These are phyloP conservation scores for Phytopythium vexans DNA, from an alignment of 352 stramenopile species.

Conservation along the genomic window DNA sequence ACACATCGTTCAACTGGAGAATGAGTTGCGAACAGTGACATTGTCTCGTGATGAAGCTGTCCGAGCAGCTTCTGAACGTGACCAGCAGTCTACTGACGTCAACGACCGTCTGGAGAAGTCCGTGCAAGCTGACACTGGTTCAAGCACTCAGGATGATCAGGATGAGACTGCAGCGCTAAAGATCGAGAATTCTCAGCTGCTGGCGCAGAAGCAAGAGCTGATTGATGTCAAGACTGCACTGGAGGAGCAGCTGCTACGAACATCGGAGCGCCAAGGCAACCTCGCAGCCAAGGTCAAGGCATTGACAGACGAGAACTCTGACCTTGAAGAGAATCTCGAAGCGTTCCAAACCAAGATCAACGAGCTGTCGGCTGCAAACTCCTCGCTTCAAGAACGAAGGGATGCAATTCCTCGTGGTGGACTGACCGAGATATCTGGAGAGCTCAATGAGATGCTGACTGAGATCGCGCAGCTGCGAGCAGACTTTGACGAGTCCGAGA, in stretches of 20 bases:
- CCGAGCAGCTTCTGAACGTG: no score
- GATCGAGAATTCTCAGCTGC: slow-evolving; percentile 15
- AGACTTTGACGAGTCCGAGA: slow-evolving; percentile 20
- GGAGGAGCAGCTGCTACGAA: slow-evolving; percentile 33
- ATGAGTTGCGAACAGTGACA: slow-evolving; percentile 1
- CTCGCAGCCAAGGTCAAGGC: slow-evolving; percentile 20
- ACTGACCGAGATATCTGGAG: slow-evolving; percentile 1
- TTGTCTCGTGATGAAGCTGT: no score
- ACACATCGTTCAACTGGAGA: no score
- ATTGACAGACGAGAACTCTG: slow-evolving; percentile 31
- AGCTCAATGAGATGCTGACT: slow-evolving; percentile 37
- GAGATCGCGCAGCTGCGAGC: slow-evolving; percentile 31
- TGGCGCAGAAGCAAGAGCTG: slow-evolving; percentile 10
- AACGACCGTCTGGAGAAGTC: no score
- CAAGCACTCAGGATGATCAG: background rate
- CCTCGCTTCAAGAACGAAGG: background rate
- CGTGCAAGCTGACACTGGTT: no score
- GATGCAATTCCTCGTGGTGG: background rate
- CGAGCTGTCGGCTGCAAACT: background rate
- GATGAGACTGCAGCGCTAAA: background rate
- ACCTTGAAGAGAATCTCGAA: slow-evolving; percentile 22
- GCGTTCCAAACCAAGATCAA: slow-evolving; percentile 14
- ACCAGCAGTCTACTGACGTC: no score
- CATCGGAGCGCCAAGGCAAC: slow-evolving; percentile 12
- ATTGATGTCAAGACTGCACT: slow-evolving; percentile 28